Conservation (phyloP, 78 protist genomes). For the Polysphondylium violaceum region DNA sequence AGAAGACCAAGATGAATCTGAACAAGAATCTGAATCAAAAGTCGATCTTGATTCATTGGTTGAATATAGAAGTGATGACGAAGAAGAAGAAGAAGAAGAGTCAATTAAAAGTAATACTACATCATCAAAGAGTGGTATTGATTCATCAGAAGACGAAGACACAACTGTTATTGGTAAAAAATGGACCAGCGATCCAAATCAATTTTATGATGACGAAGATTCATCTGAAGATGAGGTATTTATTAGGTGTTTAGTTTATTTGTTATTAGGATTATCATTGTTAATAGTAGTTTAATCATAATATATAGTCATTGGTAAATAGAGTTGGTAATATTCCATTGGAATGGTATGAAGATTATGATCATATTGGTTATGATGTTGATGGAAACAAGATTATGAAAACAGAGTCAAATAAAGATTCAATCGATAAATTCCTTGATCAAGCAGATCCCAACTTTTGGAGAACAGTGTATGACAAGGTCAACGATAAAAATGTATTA, state of each 20-base stretch:
- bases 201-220: conserved; percentile 55
- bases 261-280: background rate
- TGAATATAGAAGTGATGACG: conserved; percentile 57
- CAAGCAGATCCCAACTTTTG: conserved; percentile 76
- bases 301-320: conserved; percentile 77
- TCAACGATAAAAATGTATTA: conserved; percentile 84
- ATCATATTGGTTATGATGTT: conserved; percentile 97
- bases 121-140: conserved; percentile 18
- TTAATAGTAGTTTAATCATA: background rate
- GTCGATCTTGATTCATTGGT: conserved; percentile 11
- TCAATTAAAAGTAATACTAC: background rate
- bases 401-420: conserved; percentile 69
- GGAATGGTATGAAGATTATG: conserved; percentile 96
- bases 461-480: conserved; percentile 90
- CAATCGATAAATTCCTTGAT: conserved; percentile 87
- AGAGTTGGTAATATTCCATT: conserved; percentile 94
- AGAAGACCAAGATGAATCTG: conserved; percentile 16
- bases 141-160: conserved; percentile 20
- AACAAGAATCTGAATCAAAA: background rate
- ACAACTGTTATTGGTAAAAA: background rate
- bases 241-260: background rate
- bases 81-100: background rate
- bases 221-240: conserved; percentile 81
- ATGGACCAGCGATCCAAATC: conserved; percentile 48
- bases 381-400: conserved; percentile 93